Conservation (phyloP, 306 rosid species). For the Rosa persica region DNA sequence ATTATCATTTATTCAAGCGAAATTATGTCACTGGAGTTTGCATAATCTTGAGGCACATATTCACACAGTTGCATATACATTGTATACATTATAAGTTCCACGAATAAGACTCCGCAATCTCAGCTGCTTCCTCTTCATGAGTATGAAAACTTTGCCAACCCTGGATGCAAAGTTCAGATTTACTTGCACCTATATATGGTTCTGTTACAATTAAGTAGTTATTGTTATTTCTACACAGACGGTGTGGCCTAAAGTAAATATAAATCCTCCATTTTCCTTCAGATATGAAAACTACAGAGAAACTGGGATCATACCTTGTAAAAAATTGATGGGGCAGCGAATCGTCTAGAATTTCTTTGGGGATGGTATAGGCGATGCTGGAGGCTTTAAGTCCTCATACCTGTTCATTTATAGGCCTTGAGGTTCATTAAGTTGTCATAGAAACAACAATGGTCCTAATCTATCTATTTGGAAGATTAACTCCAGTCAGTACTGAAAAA, state of each 20-base stretch:
- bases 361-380: constrained; percentile 73
- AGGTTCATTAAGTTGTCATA: constrained; percentile 1
- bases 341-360: constrained; percentile 36
- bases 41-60: background rate
- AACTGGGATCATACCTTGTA: constrained; percentile 35
- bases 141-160: background rate
- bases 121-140: constrained; percentile 28
- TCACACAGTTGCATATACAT: background rate
- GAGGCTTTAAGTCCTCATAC: constrained; percentile 97
- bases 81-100: background rate
- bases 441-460: background rate
- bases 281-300: background rate
- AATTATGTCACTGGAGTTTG: background rate
- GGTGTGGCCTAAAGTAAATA: constrained; percentile 9
- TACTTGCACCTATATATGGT: constrained; percentile 17
- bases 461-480: background rate
- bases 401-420: constrained; percentile 35
- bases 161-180: background rate
- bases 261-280: background rate
- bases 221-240: constrained; percentile 5
- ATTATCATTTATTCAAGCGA: background rate
- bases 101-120: constrained; percentile 19
- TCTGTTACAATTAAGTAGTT: constrained; percentile 27
- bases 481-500: background rate
- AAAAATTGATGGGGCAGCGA: constrained; percentile 13